Evolutionary conservation across 164 flowering plant genomes (phyloP).

Genomic region (Annona cherimola): DNA sequence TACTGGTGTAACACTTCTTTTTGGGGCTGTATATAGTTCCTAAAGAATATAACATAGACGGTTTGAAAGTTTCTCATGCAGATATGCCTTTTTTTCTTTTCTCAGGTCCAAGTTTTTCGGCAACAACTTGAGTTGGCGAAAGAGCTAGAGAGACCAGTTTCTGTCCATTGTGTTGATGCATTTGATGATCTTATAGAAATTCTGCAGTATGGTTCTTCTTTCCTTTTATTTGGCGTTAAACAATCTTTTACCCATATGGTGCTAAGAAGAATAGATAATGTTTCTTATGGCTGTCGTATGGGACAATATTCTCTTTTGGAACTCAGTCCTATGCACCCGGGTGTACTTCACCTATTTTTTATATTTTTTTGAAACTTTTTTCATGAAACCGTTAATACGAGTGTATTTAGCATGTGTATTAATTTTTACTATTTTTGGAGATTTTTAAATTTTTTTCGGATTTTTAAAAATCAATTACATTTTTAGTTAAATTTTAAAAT

Average conservation of each 20-base stretch:
- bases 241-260: not conserved
- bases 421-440: no score
- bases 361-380: no score
- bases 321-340: no score
- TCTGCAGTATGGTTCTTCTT: conserved; percentile 43
- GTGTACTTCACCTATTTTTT: no score
- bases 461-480: no score
- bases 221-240: not conserved
- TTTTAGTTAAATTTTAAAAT: no score
- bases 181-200: conserved; percentile 84
- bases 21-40: not conserved
- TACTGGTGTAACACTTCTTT: no score
- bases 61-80: not conserved
- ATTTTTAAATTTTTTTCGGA: no score
- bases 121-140: conserved; percentile 89
- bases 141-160: conserved; percentile 71
- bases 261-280: not conserved
- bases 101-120: conserved; percentile 58
- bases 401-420: no score
- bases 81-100: not conserved
- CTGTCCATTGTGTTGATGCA: conserved; percentile 93
- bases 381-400: no score
- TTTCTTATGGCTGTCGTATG: not conserved
- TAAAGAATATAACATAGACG: not conserved
- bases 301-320: not conserved